These are phyloP conservation scores for Cryphonectria nitschkei DNA, from an alignment of 2,329 filamentous ascomycete genomes.

Conservation along the genomic window DNA sequence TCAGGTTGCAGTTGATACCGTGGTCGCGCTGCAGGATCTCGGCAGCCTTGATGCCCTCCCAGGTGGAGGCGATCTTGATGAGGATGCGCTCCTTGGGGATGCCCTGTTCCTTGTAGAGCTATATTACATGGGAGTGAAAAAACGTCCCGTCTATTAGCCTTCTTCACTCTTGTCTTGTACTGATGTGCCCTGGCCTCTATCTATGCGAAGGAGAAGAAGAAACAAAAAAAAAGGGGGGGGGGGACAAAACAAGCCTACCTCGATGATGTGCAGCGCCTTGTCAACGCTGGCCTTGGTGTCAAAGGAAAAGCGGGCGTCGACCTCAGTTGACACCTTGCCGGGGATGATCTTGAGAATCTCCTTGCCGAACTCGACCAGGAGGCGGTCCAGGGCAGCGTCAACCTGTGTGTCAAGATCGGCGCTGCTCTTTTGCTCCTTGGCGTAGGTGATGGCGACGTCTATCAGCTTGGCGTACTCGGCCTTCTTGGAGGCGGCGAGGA, in stretches of 20 bases:
- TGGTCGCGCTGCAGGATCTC: conserved; percentile 95
- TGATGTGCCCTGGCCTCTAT: too few species aligned
- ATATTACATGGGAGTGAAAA: conserved; percentile 24
- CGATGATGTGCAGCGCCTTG: conserved; percentile 96
- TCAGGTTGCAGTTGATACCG: conserved; percentile 97
- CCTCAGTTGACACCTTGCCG: conserved; percentile 98
- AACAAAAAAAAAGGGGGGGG: too few species aligned
- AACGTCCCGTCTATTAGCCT: conserved; percentile 9
- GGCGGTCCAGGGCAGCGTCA: conserved; percentile 86
- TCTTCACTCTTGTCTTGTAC: background rate
- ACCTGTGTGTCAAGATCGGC: conserved; percentile 77
- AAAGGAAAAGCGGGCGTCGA: conserved; percentile 95
- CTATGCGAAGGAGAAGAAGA: too few species aligned
- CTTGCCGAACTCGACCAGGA: conserved; percentile 96
- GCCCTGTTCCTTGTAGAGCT: conserved; percentile 94
- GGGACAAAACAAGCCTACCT: conserved; percentile 61
- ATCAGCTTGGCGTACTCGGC: conserved; percentile 92
- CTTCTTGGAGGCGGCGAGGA: conserved; percentile 98
- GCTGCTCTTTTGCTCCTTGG: conserved; percentile 67
- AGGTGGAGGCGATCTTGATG: conserved; percentile 99
- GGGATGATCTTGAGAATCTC: conserved; percentile 97
- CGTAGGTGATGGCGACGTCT: conserved; percentile 81
- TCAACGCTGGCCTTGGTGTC: conserved; percentile 88
- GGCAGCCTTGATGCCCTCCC: conserved; percentile 99
- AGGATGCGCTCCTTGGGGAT: conserved; percentile 92